Percentiles rank a stretch among this genome's conserved stretches.
Conservation (phyloP, 257 asterid species). For the Striga asiatica region DNA sequence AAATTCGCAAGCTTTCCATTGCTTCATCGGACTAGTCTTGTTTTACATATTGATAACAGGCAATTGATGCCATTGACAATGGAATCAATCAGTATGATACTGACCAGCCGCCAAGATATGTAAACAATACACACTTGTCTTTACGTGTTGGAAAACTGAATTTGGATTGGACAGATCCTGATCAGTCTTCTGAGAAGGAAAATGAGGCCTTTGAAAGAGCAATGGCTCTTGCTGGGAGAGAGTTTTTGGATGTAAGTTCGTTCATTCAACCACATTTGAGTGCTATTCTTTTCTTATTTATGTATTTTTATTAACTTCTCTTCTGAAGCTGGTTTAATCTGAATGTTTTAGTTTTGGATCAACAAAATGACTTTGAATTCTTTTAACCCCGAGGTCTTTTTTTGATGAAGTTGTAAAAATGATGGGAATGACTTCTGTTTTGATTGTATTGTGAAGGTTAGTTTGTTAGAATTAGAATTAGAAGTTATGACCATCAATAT, state of each 20-base stretch:
- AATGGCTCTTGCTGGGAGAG: slow-evolving; percentile 71
- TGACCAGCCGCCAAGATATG: slow-evolving; percentile 74
- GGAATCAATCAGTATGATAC: slow-evolving; percentile 85
- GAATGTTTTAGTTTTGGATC: background rate
- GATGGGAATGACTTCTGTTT: too few species aligned
- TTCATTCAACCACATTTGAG: slow-evolving; percentile 2
- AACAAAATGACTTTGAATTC: too few species aligned
- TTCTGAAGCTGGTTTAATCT: background rate
- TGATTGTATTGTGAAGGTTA: background rate
- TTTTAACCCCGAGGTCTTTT: background rate
- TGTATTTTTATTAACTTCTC: background rate
- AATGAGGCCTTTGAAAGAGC: slow-evolving; percentile 73
- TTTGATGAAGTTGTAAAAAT: background rate
- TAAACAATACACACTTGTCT: slow-evolving; percentile 65
- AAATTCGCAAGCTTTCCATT: background rate
- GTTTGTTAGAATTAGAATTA: slow-evolving; percentile 4
- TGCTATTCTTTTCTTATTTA: background rate
- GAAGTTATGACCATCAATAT: background rate
- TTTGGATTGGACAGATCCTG: slow-evolving; percentile 81
- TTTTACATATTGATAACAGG: slow-evolving; percentile 36
- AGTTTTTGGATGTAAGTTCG: slow-evolving; percentile 68
- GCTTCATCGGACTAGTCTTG: background rate
- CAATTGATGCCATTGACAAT: slow-evolving; percentile 82
- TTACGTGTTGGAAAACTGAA: slow-evolving; percentile 78
- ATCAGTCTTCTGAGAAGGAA: slow-evolving; percentile 79